Conservation (phyloP, 345 rosid genomes). For the Moringa oleifera region DNA sequence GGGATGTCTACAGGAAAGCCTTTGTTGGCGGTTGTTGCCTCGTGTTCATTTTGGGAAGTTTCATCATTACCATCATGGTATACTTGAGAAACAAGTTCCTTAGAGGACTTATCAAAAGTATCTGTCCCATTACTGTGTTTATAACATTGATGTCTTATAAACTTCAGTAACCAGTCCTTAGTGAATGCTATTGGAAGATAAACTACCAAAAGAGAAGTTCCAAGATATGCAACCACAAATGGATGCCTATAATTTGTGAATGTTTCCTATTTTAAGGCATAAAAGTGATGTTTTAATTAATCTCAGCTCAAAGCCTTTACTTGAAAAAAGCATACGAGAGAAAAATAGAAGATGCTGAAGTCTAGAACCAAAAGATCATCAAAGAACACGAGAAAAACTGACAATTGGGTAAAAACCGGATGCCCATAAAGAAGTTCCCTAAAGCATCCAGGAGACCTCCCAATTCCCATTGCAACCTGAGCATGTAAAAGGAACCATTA, state of each 20-base stretch:
- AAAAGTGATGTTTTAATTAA: not conserved
- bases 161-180: conserved; percentile 27
- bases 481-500: no score
- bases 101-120: not conserved
- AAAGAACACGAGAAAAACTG: no score
- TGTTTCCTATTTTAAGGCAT: conserved; percentile 19
- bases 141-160: not conserved
- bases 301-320: no score
- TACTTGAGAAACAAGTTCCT: not conserved
- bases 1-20: not conserved
- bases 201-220: conserved; percentile 30
- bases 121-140: not conserved
- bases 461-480: no score
- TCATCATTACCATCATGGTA: not conserved
- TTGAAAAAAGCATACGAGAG: no score
- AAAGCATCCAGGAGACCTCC: no score
- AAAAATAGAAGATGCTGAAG: no score
- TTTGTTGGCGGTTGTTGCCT: not conserved
- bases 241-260: conserved; percentile 35
- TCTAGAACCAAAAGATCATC: no score
- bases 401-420: no score
- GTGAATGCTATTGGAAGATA: conserved; percentile 44
- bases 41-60: not conserved
- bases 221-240: conserved; percentile 36
- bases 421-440: no score